Conservation (phyloP, 163 green algal genomes). For the Botryococcus braunii region DNA sequence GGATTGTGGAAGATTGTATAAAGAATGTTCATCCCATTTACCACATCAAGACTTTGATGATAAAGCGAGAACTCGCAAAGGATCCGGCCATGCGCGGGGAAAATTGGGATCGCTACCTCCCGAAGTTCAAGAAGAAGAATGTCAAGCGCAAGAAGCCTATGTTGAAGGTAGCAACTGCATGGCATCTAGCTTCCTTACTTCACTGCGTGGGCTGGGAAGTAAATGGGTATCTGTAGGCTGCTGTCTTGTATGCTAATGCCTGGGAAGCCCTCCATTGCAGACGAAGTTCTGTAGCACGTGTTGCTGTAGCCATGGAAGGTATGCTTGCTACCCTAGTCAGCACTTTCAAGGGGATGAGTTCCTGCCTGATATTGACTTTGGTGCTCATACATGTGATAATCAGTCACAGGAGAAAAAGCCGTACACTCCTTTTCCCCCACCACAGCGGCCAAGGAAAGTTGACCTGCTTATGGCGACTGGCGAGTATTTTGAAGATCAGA, state of each 20-base stretch:
- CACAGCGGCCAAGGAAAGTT: slow-evolving; percentile 81
- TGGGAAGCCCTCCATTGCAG: not conserved
- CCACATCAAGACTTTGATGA: slow-evolving; percentile 99
- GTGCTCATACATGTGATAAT: not conserved
- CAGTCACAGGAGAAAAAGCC: slow-evolving; percentile 63
- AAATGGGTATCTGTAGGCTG: too few relatives aligned
- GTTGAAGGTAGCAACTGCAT: not conserved
- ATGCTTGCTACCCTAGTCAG: not conserved
- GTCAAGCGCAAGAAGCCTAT: slow-evolving; percentile 75
- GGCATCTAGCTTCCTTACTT: not conserved
- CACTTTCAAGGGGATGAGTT: not conserved
- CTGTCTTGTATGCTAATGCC: too few relatives aligned
- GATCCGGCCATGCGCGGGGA: slow-evolving; percentile 78
- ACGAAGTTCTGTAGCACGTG: not conserved
- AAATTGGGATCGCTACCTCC: slow-evolving; percentile 96
- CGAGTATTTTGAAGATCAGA: slow-evolving; percentile 91
- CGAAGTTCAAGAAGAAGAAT: slow-evolving; percentile 99
- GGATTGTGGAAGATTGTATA: slow-evolving; percentile 96
- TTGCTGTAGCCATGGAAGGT: not conserved
- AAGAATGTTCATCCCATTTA: slow-evolving; percentile 99
- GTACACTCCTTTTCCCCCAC: slow-evolving; percentile 94
- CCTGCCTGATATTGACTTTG: not conserved
- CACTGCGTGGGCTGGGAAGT: not conserved
- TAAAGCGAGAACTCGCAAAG: slow-evolving; percentile 97
- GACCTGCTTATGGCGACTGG: slow-evolving; percentile 58